Evolutionary conservation across 805 yeast species (phyloP), one percentile per base, ranked within the genome.

Genomic region (Saturnispora zaruensis): DNA sequence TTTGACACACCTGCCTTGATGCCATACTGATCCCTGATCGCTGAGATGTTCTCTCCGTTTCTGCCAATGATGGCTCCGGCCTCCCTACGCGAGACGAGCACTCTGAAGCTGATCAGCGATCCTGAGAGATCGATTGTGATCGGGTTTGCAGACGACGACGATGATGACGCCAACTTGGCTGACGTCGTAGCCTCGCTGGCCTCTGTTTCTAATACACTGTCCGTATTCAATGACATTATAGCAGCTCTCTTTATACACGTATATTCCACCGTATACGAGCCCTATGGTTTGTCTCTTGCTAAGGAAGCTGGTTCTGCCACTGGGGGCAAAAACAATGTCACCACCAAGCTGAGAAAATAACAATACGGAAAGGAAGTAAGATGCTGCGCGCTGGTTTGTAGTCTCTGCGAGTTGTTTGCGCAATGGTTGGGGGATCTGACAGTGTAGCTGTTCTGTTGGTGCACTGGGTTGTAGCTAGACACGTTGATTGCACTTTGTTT

Each of bases 21-120:
- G 50, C 77, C 76, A 28, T 91, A 85, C 51, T 77, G 77, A 45
- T 79, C 87, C 56, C 96, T 75, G 44, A 89, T 78, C 33, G 77
- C 74, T 49, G 89, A 84, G 53, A 89, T 88, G 49, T 83, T 83
- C 45, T 75, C 72, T 43, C 96, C 96, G 55, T 79, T 84, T 56
- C 84, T 84, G 48, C 96, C 96, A 58, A 89, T 89, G 54, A 89
- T 79, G 53, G 88, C 85, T 16, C 96, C 96, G 11, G 95, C 90
- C 65, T 89, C 96, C 61, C 83, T 84, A 49, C 89, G 78, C 2
- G 93, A 81, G 18, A 89, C 84, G 26, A 89, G 73, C 1, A 87
- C 76, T 52, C 89, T 69, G 62, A 59, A 71, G 8, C 70, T 66
- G 36, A 69, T 66, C 32, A 66, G 53, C 4, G 64, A 54, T 46